These are phyloP conservation scores for Didymella pinodella DNA, from an alignment of 2,329 filamentous ascomycete genomes.

Conservation along the genomic window DNA sequence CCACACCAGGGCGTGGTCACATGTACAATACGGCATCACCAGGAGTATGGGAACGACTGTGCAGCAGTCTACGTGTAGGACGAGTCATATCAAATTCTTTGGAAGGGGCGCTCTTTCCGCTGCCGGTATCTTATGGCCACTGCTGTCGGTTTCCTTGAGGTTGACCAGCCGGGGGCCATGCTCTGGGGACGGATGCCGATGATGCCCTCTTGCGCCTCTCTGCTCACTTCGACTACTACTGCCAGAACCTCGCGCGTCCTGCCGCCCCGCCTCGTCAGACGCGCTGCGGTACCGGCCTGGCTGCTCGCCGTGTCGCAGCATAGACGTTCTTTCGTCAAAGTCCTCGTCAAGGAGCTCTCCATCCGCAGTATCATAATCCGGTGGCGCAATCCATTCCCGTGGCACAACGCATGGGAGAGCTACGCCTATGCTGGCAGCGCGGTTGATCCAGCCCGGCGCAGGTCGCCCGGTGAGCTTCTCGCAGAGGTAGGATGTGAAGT, in stretches of 20 bases:
- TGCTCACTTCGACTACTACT: slow-evolving; percentile 44
- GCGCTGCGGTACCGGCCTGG: slow-evolving; percentile 37
- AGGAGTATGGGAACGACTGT: slow-evolving; percentile 23
- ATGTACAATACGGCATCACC: slow-evolving; percentile 37
- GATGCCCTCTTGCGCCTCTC: slow-evolving; percentile 46
- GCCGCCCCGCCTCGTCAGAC: slow-evolving; percentile 41
- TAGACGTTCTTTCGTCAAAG: slow-evolving; percentile 64
- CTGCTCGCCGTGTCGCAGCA: slow-evolving; percentile 59
- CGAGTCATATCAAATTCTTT: slow-evolving; percentile 46
- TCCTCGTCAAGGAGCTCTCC: slow-evolving; percentile 71
- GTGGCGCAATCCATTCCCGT: slow-evolving; percentile 80
- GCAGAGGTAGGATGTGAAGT: slow-evolving; percentile 82
- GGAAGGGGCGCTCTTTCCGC: slow-evolving; percentile 57
- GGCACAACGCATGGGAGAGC: slow-evolving; percentile 84
- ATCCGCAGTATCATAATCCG: slow-evolving; percentile 76
- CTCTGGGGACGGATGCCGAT: slow-evolving; percentile 40
- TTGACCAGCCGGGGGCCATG: slow-evolving; percentile 45
- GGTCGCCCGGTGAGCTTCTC: slow-evolving; percentile 73
- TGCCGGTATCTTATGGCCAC: slow-evolving; percentile 53
- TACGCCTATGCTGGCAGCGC: slow-evolving; percentile 82
- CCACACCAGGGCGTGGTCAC: slow-evolving; percentile 1
- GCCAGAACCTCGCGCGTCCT: slow-evolving; percentile 41
- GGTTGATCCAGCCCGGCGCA: slow-evolving; percentile 79
- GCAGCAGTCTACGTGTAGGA: slow-evolving; percentile 11
- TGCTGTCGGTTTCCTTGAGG: slow-evolving; percentile 54